Percentiles rank a stretch among this genome's conserved stretches.
phyloP scores from a whole-genome alignment of 768 basidiomycete species.

The Tremella fuciformis region DNA sequence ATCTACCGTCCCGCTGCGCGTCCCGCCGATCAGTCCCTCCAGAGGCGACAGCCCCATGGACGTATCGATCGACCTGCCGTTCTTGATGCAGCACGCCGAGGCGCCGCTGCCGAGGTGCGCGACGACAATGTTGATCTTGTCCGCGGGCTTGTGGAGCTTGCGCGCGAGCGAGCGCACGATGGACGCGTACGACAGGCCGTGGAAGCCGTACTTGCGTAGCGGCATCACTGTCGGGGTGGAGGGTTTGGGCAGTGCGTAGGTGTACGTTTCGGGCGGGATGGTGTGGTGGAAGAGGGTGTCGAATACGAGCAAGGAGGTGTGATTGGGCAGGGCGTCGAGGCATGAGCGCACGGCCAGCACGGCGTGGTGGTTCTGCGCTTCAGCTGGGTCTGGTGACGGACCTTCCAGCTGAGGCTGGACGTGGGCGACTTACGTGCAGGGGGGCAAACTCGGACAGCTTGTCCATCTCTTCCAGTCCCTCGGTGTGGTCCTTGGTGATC shows the following conservation, averaged over 20 bases:
- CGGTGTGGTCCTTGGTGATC: conserved; percentile 66
- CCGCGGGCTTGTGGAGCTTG: conserved; percentile 60
- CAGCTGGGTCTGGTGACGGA: conserved; percentile 14
- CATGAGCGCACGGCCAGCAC: conserved; percentile 57
- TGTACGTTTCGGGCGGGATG: conserved; percentile 71
- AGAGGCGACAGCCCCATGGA: conserved; percentile 88
- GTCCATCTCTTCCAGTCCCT: conserved; percentile 71
- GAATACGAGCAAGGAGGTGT: conserved; percentile 77
- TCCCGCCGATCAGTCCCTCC: conserved; percentile 84
- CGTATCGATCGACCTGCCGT: conserved; percentile 75
- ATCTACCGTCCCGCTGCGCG: conserved; percentile 77
- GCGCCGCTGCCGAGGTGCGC: conserved; percentile 91
- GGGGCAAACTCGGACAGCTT: conserved; percentile 67
- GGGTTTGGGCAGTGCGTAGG: conserved; percentile 63
- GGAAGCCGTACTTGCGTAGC: conserved; percentile 86
- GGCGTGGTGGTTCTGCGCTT: conserved; percentile 53
- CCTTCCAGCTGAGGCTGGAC: not conserved
- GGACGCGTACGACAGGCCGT: conserved; percentile 63
- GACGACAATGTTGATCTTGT: conserved; percentile 69
- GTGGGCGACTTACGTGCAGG: conserved; percentile 57
- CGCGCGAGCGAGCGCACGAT: conserved; percentile 65
- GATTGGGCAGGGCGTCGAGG: conserved; percentile 62
- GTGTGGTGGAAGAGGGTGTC: conserved; percentile 68
- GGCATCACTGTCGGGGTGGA: conserved; percentile 64
- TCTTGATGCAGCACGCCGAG: conserved; percentile 69